Evolutionary conservation across 202 grass and related monocot genomes (phyloP), one percentile per base, ranked within the genome.

Genomic region (Panicum virgatum): DNA sequence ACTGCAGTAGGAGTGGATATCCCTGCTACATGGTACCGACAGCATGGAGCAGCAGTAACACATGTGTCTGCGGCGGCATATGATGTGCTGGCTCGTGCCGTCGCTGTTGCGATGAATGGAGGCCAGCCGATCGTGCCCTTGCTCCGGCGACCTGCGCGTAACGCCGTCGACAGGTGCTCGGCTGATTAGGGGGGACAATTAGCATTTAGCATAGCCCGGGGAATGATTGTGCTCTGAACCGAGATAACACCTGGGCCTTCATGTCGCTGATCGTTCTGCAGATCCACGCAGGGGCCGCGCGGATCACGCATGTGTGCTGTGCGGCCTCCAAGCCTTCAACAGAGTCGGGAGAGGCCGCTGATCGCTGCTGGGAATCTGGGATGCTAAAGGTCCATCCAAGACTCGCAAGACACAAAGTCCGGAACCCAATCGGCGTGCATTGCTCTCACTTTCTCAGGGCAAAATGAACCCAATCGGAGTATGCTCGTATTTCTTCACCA

Each of bases 71-170:
- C 16, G 74, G 52, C 38, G 60, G 29, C 44, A 43, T 53, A 62
- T 71, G 27, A 36, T 47, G n/a, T 72, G 56, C 70, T 74, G 61
- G 60, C 29, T 40, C 34, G 39, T 57, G 60, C 19, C 15, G 81
- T 88, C 81, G 44, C 86, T 84, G 69, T 84, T 80, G 69, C 22
- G 13, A 69, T 69, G 67, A 80, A 84, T 43, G 39, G 50, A 68
- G 61, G 22, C 56, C 10, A 77, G 66, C 50, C 58, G 46, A 69
- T 46, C 69, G 26, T 79, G 67, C 67, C 66, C 73, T 40, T 83
- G 32, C 18, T 67, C 66, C 60, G 46, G 80, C 36, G 58, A 73
- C 73, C 72, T 25, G 54, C 54, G 54, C 22, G 54, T 25, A 25
- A 25, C n/a, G 37, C n/a, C 50, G 29, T 32, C 66, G 75, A 42